Evolutionary conservation across 305 asterid genomes (phyloP), one percentile per base, ranked within the genome.

Genomic region (Rubia peregrina): DNA sequence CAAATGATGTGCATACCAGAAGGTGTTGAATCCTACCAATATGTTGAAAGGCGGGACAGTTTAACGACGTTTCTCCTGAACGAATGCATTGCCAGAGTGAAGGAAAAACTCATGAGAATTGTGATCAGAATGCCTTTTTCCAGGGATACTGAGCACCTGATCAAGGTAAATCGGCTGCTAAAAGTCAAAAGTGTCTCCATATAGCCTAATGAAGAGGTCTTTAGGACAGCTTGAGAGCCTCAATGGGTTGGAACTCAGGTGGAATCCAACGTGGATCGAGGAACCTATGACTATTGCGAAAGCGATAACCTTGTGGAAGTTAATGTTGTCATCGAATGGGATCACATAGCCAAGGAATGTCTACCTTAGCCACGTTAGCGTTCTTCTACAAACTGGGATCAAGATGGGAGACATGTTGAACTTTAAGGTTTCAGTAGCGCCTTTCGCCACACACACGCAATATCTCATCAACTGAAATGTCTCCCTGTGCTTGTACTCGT

Each of bases 1-100:
- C 76, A 94, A 65, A 80, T 94, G 99, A 74, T 91, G 98, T 5
- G 97, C 96, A 69, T 91, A 94, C 99, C 99, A 91, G 64, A 94
- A 94, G 48, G 98, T 76, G n/a, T 91, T 94, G 67, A 94, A 94
- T 56, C 99, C 99, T 0, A 95, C 93, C 79, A 94, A 77, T 68
- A 80, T 84, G 74, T 80, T 82, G 55, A 94, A 85, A 0, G 95
- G 90, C 76, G 84, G 65, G 92, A 89, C 67, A 91, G 67, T 71
- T 87, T 91, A 49, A 94, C 79, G 33, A 85, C 88, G 51, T 88
- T 94, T 71, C 94, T 80, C 74, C 97, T 75, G 36, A 94, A 91
- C 9, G 88, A 85, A 72, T 91, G 96, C 4, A 77, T 67, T 1
- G 99, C 99, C 73, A 94, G 66, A 6, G 91, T 87, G 80, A 89